Evolutionary conservation across 1,284 basidiomycete species (phyloP).

Genomic region (Fomitopsis pinicola): DNA sequence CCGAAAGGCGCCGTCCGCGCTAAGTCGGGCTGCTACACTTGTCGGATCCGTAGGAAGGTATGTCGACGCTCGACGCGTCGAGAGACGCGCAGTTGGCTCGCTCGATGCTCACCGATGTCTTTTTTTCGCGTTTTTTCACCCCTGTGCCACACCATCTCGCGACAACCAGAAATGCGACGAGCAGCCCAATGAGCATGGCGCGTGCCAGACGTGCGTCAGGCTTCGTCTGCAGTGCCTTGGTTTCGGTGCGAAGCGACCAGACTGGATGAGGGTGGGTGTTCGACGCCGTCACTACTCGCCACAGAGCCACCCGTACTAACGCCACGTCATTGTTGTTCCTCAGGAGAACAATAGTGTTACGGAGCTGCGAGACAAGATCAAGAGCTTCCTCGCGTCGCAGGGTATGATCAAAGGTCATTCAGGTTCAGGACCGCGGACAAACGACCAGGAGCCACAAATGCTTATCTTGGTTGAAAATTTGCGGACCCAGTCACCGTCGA

Average conservation of each 20-base stretch:
- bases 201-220: constrained; percentile 72
- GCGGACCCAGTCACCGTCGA: constrained; percentile 41
- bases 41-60: constrained; percentile 79
- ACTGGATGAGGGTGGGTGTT: constrained; percentile 70
- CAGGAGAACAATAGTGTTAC: constrained; percentile 68
- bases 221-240: constrained; percentile 82
- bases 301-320: constrained; percentile 7
- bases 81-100: constrained; percentile 11
- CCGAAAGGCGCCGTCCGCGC: constrained; percentile 74
- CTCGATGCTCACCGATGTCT: constrained; percentile 18
- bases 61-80: constrained; percentile 16
- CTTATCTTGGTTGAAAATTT: constrained; percentile 49
- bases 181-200: constrained; percentile 51
- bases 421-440: constrained; percentile 52
- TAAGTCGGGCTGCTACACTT: constrained; percentile 83
- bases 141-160: constrained; percentile 6
- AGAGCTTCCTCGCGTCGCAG: constrained; percentile 69
- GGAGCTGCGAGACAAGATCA: constrained; percentile 70
- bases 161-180: constrained; percentile 76
- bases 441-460: constrained; percentile 50
- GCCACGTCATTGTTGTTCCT: constrained; percentile 7
- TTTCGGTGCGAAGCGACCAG: constrained; percentile 77
- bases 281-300: constrained; percentile 7
- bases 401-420: constrained; percentile 85
- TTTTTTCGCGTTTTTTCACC: constrained; percentile 12